Evolutionary conservation across 345 rosid genomes (phyloP).

Genomic region (Eucalyptus marginata): DNA sequence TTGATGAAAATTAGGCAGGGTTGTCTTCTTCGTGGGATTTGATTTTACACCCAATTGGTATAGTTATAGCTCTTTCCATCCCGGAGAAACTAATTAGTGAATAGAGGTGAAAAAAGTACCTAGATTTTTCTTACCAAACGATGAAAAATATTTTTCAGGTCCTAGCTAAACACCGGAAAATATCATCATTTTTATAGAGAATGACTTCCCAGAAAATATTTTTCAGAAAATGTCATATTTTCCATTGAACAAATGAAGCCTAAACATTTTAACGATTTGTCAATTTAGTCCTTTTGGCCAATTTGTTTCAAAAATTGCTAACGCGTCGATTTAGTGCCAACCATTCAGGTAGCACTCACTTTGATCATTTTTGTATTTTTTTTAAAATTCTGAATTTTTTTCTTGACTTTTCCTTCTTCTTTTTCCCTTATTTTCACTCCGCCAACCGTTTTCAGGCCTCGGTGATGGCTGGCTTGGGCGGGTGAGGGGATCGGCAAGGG

Average conservation of each 20-base stretch:
- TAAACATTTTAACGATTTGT: no score
- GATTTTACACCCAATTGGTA: neutral
- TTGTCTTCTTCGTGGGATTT: neutral
- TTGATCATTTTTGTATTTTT: neutral
- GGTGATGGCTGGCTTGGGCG: neutral
- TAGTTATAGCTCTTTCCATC: neutral
- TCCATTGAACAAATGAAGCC: no score
- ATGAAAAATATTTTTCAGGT: no score
- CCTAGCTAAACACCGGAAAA: no score
- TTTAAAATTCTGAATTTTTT: neutral
- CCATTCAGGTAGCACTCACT: neutral
- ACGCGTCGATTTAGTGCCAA: rapidly evolving
- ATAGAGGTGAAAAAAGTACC: neutral
- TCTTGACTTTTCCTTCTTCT: neutral
- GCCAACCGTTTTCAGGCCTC: neutral
- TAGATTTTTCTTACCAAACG: no score
- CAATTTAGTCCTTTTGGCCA: no score
- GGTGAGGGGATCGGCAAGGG: neutral
- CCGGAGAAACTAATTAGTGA: neutral
- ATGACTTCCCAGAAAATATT: neutral
- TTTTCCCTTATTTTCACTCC: no score
- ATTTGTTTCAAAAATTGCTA: no score
- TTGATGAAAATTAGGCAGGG: neutral
- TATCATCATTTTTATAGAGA: no score
- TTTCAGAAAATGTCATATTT: no score